Evolutionary conservation across 306 rosid species (phyloP), one percentile per base, ranked within the genome.

Genomic region (Castanea sativa): DNA sequence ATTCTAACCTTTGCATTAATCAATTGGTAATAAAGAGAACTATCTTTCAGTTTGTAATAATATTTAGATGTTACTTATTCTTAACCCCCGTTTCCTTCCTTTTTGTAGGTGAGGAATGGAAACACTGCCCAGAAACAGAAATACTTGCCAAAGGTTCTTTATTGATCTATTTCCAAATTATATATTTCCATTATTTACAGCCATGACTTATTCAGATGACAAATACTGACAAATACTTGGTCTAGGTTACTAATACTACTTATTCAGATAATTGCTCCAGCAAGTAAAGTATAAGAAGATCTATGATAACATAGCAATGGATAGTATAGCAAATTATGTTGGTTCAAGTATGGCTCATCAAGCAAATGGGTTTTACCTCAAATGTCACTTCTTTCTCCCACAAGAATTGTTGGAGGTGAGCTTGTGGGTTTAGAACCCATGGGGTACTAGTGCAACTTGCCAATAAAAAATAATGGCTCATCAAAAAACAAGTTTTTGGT

Each of bases 1-100:
- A 94, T 89, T 94, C 97, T 71, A 94, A 94, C 86, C 78, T 94
- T 82, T 94, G 97, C 82, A 83, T 94, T 82, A 94, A 94, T 85
- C 99, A 94, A 78, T 88, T 94, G 99, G 99, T 92, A 91, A 79
- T 65, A 55, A 53, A 75, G 73, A 57, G 52, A 76, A 69, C 71
- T 43, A 58, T 63, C 60, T 59, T 64, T 84, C 57, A 65, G 55
- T 80, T 84, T 65, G 29, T 58, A 74, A 57, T 63, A 23, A n/a
- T 16, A 61, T 32, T 64, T 73, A 68, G 76, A 23, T 38, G 79
- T 61, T 70, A 71, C 77, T 41, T 27, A 32, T 33, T 71, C 75
- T 81, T 59, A 67, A 55, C 23, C 25, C 16, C 82, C 18, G 21
- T 49, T n/a, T 67, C 53, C 41, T 83, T 38, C 51, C 64, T 73